A percentile compares a stretch with the other conserved stretches of the same genome.
phyloP scores from a whole-genome alignment of 2,329 filamentous ascomycete genomes.

The Fusarium sp. region DNA sequence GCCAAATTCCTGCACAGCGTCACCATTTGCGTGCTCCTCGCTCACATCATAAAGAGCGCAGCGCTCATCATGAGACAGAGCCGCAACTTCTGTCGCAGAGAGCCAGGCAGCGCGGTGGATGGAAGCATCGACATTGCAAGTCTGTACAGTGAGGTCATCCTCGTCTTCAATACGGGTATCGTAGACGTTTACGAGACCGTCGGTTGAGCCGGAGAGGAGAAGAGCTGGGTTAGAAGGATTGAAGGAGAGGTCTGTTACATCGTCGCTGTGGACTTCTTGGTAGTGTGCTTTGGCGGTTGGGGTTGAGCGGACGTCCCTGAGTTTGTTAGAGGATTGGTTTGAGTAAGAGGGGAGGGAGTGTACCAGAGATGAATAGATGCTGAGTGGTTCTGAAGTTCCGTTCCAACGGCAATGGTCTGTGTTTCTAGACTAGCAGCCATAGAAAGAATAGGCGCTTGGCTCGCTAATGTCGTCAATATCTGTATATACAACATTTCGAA shows the following conservation, averaged over 20 bases:
- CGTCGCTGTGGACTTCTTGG: constrained; percentile 74
- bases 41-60: constrained; percentile 78
- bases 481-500: not conserved
- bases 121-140: constrained; percentile 80
- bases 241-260: constrained; percentile 69
- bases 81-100: constrained; percentile 71
- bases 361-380: constrained; percentile 72
- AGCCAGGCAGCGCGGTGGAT: constrained; percentile 82
- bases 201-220: constrained; percentile 81
- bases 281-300: constrained; percentile 64
- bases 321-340: not conserved
- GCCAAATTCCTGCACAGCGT: constrained; percentile 69
- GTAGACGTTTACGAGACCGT: constrained; percentile 82
- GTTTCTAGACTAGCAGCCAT: constrained; percentile 69
- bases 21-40: constrained; percentile 70
- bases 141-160: constrained; percentile 81
- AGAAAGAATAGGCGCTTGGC: constrained; percentile 67
- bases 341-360: constrained; percentile 17
- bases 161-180: constrained; percentile 77
- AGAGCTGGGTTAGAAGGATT: constrained; percentile 70
- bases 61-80: constrained; percentile 81
- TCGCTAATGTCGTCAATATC: constrained; percentile 49
- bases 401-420: constrained; percentile 75
- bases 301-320: constrained; percentile 68
- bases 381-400: constrained; percentile 74